Evolutionary conservation across 352 stramenopile genomes (phyloP).

Genomic region (Pythium sukuiense): DNA sequence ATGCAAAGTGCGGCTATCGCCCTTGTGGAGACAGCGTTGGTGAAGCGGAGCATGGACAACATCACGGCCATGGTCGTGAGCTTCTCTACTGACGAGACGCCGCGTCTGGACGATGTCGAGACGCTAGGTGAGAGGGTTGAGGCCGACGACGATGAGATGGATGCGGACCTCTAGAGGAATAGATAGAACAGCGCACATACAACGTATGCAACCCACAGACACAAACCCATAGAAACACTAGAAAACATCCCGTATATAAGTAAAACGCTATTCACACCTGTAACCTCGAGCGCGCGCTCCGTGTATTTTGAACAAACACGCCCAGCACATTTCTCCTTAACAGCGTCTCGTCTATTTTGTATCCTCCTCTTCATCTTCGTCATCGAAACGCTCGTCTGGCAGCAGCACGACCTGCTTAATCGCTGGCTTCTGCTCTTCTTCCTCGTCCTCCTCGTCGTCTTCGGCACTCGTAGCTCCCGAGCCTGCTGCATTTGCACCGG

Average conservation of each 20-base stretch:
- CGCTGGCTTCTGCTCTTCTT: conserved; percentile 5
- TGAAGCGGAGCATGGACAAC: conserved; percentile 81
- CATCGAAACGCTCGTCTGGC: conserved; percentile 13
- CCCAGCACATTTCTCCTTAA: background rate
- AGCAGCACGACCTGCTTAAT: conserved; percentile 13
- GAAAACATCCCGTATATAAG: conserved; percentile 11
- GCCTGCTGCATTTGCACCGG: no score
- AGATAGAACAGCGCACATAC: conserved; percentile 16
- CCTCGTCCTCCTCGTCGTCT: conserved; percentile 17
- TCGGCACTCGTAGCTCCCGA: background rate
- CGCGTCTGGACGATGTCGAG: conserved; percentile 22
- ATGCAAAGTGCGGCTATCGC: conserved; percentile 59
- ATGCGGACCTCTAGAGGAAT: conserved; percentile 10
- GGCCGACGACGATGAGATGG: background rate
- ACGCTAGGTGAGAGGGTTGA: background rate
- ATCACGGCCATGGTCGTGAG: conserved; percentile 76
- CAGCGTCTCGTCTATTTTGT: background rate
- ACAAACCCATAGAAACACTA: conserved; percentile 4
- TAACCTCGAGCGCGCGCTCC: background rate
- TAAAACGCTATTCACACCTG: conserved; percentile 13
- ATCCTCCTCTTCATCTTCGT: conserved; percentile 2
- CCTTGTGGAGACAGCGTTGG: conserved; percentile 64
- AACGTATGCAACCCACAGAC: conserved; percentile 1
- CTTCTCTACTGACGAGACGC: conserved; percentile 12
- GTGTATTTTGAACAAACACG: background rate